These are phyloP conservation scores for Candida awuae DNA, from an alignment of 805 yeast genomes.

Conservation along the genomic window DNA sequence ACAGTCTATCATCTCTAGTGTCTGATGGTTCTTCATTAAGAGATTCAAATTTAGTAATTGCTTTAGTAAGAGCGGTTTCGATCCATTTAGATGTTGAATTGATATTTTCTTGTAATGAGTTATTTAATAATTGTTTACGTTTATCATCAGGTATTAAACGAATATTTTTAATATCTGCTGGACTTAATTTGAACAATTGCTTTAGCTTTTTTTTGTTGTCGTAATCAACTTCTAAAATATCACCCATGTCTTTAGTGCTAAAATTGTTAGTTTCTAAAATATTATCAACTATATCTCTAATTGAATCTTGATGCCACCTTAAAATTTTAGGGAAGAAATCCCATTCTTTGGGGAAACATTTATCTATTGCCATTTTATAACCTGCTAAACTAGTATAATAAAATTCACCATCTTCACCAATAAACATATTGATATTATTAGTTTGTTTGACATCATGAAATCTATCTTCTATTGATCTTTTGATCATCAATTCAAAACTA, in stretches of 20 bases:
- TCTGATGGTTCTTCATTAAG: slow-evolving; percentile 64
- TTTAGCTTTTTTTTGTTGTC: slow-evolving; percentile 50
- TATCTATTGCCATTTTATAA: slow-evolving; percentile 50
- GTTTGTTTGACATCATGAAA: slow-evolving; percentile 53
- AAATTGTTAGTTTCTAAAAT: slow-evolving; percentile 45
- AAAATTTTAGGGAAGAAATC: slow-evolving; percentile 54
- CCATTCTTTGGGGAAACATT: slow-evolving; percentile 70
- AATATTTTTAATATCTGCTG: slow-evolving; percentile 41
- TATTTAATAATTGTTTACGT: slow-evolving; percentile 66
- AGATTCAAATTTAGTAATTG: slow-evolving; percentile 45
- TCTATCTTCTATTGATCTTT: slow-evolving; percentile 53
- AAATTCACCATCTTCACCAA: slow-evolving; percentile 67
- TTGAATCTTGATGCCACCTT: slow-evolving; percentile 56
- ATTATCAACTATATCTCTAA: slow-evolving; percentile 55
- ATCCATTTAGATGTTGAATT: slow-evolving; percentile 83
- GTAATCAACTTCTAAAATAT: slow-evolving; percentile 70
- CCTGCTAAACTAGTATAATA: slow-evolving; percentile 69
- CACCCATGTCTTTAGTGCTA: slow-evolving; percentile 65
- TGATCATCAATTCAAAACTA: slow-evolving; percentile 51
- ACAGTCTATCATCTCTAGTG: slow-evolving; percentile 19
- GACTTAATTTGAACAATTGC: slow-evolving; percentile 41
- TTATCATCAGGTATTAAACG: slow-evolving; percentile 48
- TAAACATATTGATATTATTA: slow-evolving; percentile 39
- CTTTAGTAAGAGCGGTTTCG: slow-evolving; percentile 32
- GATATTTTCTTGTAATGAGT: slow-evolving; percentile 61